Conservation (phyloP, 2,329 filamentous ascomycete species). For the Microascus cirrosus region DNA sequence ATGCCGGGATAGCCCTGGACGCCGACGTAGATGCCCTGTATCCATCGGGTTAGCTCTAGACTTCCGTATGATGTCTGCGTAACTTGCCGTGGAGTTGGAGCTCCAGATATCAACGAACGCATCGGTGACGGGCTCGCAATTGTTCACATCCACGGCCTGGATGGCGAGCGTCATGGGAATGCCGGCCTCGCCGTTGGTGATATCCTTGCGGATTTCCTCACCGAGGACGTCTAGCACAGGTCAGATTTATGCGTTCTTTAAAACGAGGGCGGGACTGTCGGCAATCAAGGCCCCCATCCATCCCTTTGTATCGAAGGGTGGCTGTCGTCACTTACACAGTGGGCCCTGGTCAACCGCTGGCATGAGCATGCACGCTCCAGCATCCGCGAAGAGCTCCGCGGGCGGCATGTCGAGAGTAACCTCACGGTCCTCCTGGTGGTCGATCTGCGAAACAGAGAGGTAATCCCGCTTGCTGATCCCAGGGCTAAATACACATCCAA, state of each 20-base stretch:
- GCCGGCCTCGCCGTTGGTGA: slow-evolving; percentile 18
- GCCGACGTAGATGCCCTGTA: slow-evolving; percentile 22
- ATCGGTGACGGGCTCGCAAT: slow-evolving; percentile 9
- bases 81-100: slow-evolving; percentile 24
- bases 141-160: slow-evolving; percentile 10
- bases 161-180: slow-evolving; percentile 34
- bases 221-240: slow-evolving; percentile 8
- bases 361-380: slow-evolving; percentile 32
- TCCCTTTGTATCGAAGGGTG: no score
- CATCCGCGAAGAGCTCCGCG: slow-evolving; percentile 23
- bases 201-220: slow-evolving; percentile 9
- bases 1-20: slow-evolving; percentile 17
- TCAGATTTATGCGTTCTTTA: background rate
- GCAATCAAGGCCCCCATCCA: no score
- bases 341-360: slow-evolving; percentile 40
- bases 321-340: slow-evolving; percentile 18
- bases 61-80: background rate
- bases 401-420: slow-evolving; percentile 19
- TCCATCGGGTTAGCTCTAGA: background rate
- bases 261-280: background rate
- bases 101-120: slow-evolving; percentile 11
- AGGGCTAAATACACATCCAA: background rate
- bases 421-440: slow-evolving; percentile 24
- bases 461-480: slow-evolving; percentile 3
- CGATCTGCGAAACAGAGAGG: slow-evolving; percentile 8